Percentiles rank a stretch among this genome's conserved stretches.
Conservation (phyloP, 2,329 filamentous ascomycete genomes). For the Pyrenophora tritici-repentis region DNA sequence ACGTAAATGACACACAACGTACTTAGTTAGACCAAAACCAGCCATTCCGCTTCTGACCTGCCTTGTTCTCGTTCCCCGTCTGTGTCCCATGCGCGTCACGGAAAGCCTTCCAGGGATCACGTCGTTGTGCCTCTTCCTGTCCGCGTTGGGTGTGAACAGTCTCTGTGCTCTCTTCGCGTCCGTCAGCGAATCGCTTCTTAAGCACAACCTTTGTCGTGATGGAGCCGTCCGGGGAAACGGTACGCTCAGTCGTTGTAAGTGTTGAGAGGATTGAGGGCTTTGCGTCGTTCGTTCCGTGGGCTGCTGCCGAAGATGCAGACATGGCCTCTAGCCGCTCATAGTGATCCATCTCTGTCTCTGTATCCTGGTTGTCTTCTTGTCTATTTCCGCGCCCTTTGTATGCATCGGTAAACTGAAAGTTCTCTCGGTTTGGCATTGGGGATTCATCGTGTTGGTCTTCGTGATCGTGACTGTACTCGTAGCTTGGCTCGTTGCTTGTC, state of each 20-base stretch:
- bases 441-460: slow-evolving; percentile 43
- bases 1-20: background rate
- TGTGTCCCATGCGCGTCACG: slow-evolving; percentile 13
- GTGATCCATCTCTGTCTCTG: slow-evolving; percentile 57
- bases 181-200: slow-evolving; percentile 65
- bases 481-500: slow-evolving; percentile 38
- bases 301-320: background rate
- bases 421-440: slow-evolving; percentile 32
- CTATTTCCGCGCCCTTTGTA: background rate
- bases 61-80: slow-evolving; percentile 8
- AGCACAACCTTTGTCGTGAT: slow-evolving; percentile 62
- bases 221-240: slow-evolving; percentile 60
- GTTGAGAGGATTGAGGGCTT: slow-evolving; percentile 56
- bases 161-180: slow-evolving; percentile 63
- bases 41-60: slow-evolving; percentile 26
- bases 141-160: slow-evolving; percentile 54
- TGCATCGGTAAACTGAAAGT: slow-evolving; percentile 4
- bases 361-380: background rate
- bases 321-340: slow-evolving; percentile 53
- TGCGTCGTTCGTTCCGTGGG: slow-evolving; percentile 19
- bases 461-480: slow-evolving; percentile 41
- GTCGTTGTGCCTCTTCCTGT: slow-evolving; percentile 20
- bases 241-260: slow-evolving; percentile 62
- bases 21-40: slow-evolving; percentile 41
- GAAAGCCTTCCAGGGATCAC: slow-evolving; percentile 19